Evolutionary conservation across 495 filamentous ascomycete species (phyloP), one percentile per base, ranked within the genome.

Genomic region (Penicilliopsis zonata): DNA sequence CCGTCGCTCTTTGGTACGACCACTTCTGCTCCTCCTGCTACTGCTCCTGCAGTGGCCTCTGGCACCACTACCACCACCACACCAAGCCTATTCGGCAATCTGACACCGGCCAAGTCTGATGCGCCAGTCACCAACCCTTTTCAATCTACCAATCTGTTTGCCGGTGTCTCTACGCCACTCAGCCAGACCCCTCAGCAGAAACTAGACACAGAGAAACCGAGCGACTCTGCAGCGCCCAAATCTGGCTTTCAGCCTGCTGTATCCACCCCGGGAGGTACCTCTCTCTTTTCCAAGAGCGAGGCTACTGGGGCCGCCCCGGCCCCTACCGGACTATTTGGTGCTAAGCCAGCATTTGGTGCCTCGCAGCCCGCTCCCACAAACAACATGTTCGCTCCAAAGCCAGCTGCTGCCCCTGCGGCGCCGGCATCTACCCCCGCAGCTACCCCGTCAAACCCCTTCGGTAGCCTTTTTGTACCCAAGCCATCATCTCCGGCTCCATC

Each of bases 381-480:
- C 31, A 37, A 35, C 14, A 18, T 34, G 15, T 37, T 55, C 36
- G 27, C 44, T 9, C 37, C 43, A 17, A 49, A 55, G 40, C 33
- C 45, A 22, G 18, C 52, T 18, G 23, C 31, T 9, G 18, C 52
- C 19, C 22, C 31, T 9, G 19, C 37, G 18, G 18, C 40, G 9
- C 38, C 41, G 15, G 29, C 38, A 40, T 43, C 39, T 19, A 38
- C 52, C 30, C 27, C 49, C 3, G 37, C 41, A 19, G 16, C 44
- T 9, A 33, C 35, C 26, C 31, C 26, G 12, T 31, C 13, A n/a
- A 49, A 50, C 18, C 45, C 50, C 9, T 42, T 43, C 19, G 31
- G 28, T 27, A 57, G 46, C 19, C 35, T 60, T n/a, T 60, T 61
- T 33, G 42, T 21, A 4, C 43, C 46, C 8, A 44, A 44, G n/a